phyloP scores from a whole-genome alignment of 148 eudicot genomes.

The Silene latifolia region DNA sequence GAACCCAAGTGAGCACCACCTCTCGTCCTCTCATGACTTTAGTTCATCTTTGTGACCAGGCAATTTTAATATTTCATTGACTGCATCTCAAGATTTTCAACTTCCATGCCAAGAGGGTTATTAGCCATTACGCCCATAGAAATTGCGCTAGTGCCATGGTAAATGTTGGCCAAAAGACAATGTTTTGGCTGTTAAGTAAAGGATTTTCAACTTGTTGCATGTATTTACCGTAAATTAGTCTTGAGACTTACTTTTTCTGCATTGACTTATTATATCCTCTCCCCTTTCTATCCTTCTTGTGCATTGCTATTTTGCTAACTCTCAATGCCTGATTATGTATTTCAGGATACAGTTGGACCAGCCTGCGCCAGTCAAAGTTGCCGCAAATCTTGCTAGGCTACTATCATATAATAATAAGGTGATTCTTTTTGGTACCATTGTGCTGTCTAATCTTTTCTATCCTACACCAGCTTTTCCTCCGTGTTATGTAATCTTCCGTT shows the following conservation, averaged over 20 bases:
- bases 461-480: no score
- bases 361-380: constrained; percentile 97
- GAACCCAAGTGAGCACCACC: no score
- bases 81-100: no score
- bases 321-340: constrained; percentile 5
- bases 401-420: constrained; percentile 93
- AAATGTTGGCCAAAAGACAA: no score
- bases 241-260: no score
- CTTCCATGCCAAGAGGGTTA: no score
- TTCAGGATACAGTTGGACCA: constrained; percentile 91
- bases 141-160: no score
- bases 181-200: neutral
- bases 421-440: neutral
- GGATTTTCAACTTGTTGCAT: neutral
- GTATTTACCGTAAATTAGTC: neutral
- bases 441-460: no score
- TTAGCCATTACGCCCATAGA: no score
- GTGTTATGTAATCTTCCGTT: neutral
- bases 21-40: no score
- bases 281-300: neutral
- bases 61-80: no score
- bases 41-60: no score
- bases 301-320: neutral
- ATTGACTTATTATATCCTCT: neutral
- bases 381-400: constrained; percentile 86